A percentile compares a stretch with the other conserved stretches of the same genome.
Evolutionary conservation across 116 monocot genomes (phyloP).

Genomic region (Trichopus zeylanicus): DNA sequence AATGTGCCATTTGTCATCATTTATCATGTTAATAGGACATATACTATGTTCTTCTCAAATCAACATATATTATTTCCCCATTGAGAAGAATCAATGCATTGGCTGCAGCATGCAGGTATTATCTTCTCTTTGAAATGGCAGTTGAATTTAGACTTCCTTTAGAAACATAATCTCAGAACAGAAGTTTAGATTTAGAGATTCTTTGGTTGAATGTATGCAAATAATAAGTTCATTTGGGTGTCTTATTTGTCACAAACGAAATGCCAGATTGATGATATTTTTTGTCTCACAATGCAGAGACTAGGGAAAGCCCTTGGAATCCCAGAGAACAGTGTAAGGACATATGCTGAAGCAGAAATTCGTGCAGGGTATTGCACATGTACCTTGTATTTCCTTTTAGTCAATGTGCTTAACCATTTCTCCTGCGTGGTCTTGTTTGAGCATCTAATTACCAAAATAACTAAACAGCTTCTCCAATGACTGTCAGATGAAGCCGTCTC

Average conservation of each 20-base stretch:
- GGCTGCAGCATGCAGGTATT: neutral
- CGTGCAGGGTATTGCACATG: constrained; percentile 65
- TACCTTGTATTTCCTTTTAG: neutral
- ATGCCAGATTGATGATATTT: neutral
- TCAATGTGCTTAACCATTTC: neutral
- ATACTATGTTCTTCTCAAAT: too few relatives aligned
- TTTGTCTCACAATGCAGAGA: constrained; percentile 28
- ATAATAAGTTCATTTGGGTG: neutral
- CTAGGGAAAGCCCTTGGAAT: constrained; percentile 86
- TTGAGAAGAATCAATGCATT: too few relatives aligned
- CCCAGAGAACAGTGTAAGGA: constrained; percentile 74
- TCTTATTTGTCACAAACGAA: neutral
- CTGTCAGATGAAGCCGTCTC: neutral
- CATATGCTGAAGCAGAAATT: constrained; percentile 96
- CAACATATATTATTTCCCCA: too few relatives aligned
- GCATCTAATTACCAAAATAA: neutral
- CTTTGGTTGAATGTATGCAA: neutral
- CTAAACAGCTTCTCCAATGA: neutral
- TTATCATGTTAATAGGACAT: too few relatives aligned
- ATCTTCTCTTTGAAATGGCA: neutral
- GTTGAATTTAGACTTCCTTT: neutral
- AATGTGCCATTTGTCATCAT: too few relatives aligned
- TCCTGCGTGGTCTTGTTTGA: neutral
- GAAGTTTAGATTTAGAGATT: neutral
- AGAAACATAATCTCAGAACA: neutral